phyloP scores from a whole-genome alignment of 176 grass and related monocot genomes.

The Oryza nivara region DNA sequence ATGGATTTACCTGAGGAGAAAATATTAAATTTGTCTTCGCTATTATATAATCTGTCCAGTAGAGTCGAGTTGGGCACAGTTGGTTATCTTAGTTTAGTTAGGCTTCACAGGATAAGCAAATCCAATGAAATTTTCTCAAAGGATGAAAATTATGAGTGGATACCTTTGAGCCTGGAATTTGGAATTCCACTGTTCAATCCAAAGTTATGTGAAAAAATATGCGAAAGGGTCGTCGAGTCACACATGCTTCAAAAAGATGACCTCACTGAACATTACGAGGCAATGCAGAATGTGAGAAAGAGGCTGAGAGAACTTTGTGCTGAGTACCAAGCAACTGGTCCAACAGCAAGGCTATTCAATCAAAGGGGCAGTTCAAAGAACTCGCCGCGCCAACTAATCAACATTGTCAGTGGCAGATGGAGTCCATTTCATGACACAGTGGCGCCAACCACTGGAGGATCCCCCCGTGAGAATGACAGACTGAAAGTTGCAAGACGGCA shows the following conservation, averaged over 20 bases:
- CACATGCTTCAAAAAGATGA: conserved; percentile 71
- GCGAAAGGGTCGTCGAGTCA: conserved; percentile 67
- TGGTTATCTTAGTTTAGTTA: conserved; percentile 80
- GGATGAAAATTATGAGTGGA: conserved; percentile 66
- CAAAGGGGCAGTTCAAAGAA: conserved; percentile 55
- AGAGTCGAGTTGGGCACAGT: conserved; percentile 68
- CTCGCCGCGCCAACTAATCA: conserved; percentile 60
- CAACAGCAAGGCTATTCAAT: conserved; percentile 74
- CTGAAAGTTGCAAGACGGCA: conserved; percentile 65
- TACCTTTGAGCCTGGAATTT: conserved; percentile 89
- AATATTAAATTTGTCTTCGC: conserved; percentile 50
- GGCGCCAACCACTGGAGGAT: conserved; percentile 43
- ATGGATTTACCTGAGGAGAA: conserved; percentile 42
- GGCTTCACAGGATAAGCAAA: conserved; percentile 65
- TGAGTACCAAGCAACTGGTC: conserved; percentile 89
- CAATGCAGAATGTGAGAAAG: conserved; percentile 84
- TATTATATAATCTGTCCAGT: conserved; percentile 64
- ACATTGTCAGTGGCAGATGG: conserved; percentile 85
- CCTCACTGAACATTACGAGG: conserved; percentile 65
- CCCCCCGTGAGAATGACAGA: conserved; percentile 44
- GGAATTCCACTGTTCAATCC: conserved; percentile 91
- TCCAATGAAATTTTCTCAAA: conserved; percentile 16
- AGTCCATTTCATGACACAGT: conserved; percentile 60
- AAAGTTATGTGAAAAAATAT: conserved; percentile 81
- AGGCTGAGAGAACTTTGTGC: conserved; percentile 70